A percentile compares a stretch with the other conserved stretches of the same genome.
Evolutionary conservation across 2,329 filamentous ascomycete species (phyloP).

Genomic region (Bipolaris sorokiniana): DNA sequence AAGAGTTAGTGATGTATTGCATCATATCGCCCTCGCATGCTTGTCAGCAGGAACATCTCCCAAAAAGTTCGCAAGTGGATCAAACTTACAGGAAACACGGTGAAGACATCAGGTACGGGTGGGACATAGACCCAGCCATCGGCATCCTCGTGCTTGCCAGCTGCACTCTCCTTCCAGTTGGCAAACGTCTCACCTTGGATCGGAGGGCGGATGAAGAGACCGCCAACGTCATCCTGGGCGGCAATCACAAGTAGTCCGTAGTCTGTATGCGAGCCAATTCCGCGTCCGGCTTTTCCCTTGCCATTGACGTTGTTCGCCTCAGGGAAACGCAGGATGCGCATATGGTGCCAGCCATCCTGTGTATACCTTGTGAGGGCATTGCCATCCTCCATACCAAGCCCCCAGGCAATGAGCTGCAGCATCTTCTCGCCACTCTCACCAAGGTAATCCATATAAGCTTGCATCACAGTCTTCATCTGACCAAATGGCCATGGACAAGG

Average conservation of each 20-base stretch:
- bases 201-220: slow-evolving; percentile 58
- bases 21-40: slow-evolving; percentile 10
- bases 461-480: slow-evolving; percentile 51
- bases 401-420: slow-evolving; percentile 56
- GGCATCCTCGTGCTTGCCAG: slow-evolving; percentile 55
- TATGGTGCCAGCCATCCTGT: slow-evolving; percentile 60
- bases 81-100: slow-evolving; percentile 53
- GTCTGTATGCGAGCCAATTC: slow-evolving; percentile 61
- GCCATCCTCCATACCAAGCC: slow-evolving; percentile 49
- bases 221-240: slow-evolving; percentile 58
- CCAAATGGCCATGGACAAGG: slow-evolving; percentile 57
- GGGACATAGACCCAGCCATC: slow-evolving; percentile 58
- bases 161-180: slow-evolving; percentile 56
- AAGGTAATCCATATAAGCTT: slow-evolving; percentile 52
- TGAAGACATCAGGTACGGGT: slow-evolving; percentile 54
- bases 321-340: slow-evolving; percentile 55
- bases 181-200: slow-evolving; percentile 50
- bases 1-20: slow-evolving; percentile 19
- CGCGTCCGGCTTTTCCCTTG: slow-evolving; percentile 58
- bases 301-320: slow-evolving; percentile 51
- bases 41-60: not conserved
- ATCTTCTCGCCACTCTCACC: slow-evolving; percentile 54
- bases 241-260: slow-evolving; percentile 61
- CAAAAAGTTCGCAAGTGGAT: not conserved
- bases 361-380: slow-evolving; percentile 53